Evolutionary conservation across 225 moss, liverwort and hornwort genomes (phyloP).

Genomic region (Sphagnum contortum): DNA sequence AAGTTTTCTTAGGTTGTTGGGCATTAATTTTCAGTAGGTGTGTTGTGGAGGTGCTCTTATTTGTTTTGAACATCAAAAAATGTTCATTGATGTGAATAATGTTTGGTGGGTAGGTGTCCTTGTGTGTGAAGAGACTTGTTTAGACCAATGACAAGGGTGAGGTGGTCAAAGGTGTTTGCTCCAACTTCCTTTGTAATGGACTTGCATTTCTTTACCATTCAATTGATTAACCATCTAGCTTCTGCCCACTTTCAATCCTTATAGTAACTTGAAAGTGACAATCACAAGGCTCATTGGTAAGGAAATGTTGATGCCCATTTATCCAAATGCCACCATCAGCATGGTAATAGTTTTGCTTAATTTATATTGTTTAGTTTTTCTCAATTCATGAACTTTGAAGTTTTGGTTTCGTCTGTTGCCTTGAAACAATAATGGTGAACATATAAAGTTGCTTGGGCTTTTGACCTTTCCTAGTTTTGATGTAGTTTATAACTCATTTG

Average conservation of each 20-base stretch:
- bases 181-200: conserved; percentile 44
- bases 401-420: too few species aligned
- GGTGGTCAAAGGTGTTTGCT: conserved; percentile 63
- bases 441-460: too few species aligned
- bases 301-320: conserved; percentile 66
- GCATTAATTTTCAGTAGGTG: too few species aligned
- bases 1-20: too few species aligned
- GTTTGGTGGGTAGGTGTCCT: conserved; percentile 18
- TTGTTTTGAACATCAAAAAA: background rate
- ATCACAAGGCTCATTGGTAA: conserved; percentile 57
- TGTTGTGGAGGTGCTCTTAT: too few species aligned
- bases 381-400: too few species aligned
- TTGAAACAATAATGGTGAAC: too few species aligned
- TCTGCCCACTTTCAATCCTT: too few species aligned
- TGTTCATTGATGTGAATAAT: background rate
- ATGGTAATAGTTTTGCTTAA: conserved; percentile 19
- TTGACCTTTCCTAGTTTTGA: background rate
- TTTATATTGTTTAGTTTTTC: too few species aligned
- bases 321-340: conserved; percentile 42
- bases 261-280: conserved; percentile 27
- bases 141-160: conserved; percentile 52
- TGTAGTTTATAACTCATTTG: background rate
- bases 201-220: too few species aligned
- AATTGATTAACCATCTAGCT: too few species aligned
- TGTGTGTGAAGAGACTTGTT: conserved; percentile 67